Conservation (phyloP, 164 flowering plant genomes). For the Amborella trichopoda region DNA sequence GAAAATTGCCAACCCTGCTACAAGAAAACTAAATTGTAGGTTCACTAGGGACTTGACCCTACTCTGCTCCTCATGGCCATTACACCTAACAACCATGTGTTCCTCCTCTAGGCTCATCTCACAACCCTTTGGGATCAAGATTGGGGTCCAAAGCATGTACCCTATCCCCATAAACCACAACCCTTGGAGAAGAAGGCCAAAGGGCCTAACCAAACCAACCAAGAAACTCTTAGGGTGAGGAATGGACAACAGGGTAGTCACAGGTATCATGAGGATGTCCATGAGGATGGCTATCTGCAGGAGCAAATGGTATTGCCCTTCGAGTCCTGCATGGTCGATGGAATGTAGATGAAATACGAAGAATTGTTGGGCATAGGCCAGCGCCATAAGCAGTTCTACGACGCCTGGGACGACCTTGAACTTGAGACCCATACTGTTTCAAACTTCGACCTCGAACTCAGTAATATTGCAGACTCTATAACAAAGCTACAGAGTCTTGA, state of each 20-base stretch:
- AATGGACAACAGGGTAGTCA: constrained; percentile 56
- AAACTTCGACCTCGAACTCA: too few species aligned
- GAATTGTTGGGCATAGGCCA: constrained; percentile 57
- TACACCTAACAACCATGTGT: constrained; percentile 47
- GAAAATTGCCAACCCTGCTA: constrained; percentile 25
- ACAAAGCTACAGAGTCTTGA: too few species aligned
- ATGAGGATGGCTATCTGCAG: constrained; percentile 29
- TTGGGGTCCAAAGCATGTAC: constrained; percentile 62
- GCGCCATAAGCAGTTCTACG: constrained; percentile 30
- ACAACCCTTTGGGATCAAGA: constrained; percentile 50
- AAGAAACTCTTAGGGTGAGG: constrained; percentile 36
- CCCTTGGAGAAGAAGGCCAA: constrained; percentile 58
- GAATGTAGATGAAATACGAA: constrained; percentile 59
- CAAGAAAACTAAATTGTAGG: constrained; percentile 51
- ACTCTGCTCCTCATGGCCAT: constrained; percentile 24
- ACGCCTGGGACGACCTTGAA: constrained; percentile 20
- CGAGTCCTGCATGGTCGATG: constrained; percentile 43
- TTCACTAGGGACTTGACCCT: constrained; percentile 63
- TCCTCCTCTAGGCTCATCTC: constrained; percentile 42
- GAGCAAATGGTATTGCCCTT: constrained; percentile 48
- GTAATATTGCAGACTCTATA: too few species aligned
- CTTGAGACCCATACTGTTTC: too few species aligned
- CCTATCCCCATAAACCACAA: constrained; percentile 70
- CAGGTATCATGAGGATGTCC: constrained; percentile 26
- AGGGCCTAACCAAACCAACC: constrained; percentile 54